Base-by-base conservation (phyloP, 306 rosid genomes). In the Fagus sylvatica region DNA sequence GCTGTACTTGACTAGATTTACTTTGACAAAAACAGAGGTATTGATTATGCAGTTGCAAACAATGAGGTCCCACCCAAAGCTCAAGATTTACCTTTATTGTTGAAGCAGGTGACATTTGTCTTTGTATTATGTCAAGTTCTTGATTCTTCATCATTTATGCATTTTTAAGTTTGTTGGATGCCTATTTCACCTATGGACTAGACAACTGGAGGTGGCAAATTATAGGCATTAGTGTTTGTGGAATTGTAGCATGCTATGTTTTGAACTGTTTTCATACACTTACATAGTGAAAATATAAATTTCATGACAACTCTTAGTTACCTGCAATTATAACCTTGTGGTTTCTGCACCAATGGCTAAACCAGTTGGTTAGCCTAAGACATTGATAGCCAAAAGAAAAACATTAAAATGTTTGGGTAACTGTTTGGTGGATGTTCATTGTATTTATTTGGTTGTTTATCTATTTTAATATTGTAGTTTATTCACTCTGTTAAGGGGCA, bases 11-110 rank as follows among this genome's bases (percentile, higher is more conserved):
- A 75, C 71, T 83, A 42, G 43, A 49, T 88, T 78, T 74, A 33
- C 73, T 74, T 85, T 82, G 83, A 75, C 67, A 74, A 62, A 43
- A 74, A 69, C 92, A 95, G 98, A 77, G 87, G 91, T 76, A 88
- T 95, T 60, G 98, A 95, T 82, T 82, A 77, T 86, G 89, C 98
- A 34, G 83, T 95, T 72, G 85, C 89, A 42, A 87, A 88, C 76
- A 82, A 91, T 6, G 87, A 85, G 76, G 69, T 74, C 76, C 93
- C 91, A 2, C 0, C 28, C 43, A 79, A 72, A 55, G 86, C 75
- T 68, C 78, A 59, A 33, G 85, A 85, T 2, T 69, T 95, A 59
- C 89, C 98, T 51, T 0, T 3, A 46, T 74, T 89, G 81, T 46
- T 92, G 90, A 89, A 87, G 74, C 91, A 83, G 97, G 99, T 95